Percentiles rank a stretch among this genome's conserved stretches.
These are phyloP conservation scores for Heliamphora pulchella DNA, from an alignment of 179 eudicot species.

Conservation along the genomic window DNA sequence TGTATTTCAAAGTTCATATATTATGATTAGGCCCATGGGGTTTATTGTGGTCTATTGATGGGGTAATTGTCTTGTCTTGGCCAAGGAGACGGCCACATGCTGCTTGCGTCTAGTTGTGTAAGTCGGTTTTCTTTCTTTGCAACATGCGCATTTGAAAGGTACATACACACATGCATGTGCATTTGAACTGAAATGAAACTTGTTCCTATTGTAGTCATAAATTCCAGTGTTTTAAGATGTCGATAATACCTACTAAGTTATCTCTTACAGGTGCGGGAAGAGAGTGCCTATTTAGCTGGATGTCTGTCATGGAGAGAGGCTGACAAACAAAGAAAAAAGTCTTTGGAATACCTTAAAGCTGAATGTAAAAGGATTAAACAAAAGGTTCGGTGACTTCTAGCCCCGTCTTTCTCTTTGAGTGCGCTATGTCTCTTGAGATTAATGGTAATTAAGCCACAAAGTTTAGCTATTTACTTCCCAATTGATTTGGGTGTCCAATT, in stretches of 20 bases:
- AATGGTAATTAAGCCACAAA: not conserved
- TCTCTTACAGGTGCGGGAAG: conserved; percentile 57
- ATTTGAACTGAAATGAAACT: not conserved
- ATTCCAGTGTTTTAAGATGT: not conserved
- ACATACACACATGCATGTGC: not conserved
- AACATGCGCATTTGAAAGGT: not conserved
- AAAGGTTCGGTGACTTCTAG: conserved; percentile 36
- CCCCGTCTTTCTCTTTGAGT: not conserved
- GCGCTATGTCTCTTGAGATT: not conserved
- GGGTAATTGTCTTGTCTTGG: not conserved
- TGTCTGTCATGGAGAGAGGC: conserved; percentile 32
- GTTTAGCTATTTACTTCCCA: not conserved
- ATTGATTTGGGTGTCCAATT: not conserved
- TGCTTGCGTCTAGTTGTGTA: not conserved
- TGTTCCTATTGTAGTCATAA: not conserved
- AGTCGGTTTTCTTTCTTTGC: not conserved
- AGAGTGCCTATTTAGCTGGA: conserved; percentile 63
- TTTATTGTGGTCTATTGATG: not conserved
- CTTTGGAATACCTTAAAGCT: conserved; percentile 43
- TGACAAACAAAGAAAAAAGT: conserved; percentile 32
- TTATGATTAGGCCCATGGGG: not conserved
- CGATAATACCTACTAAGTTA: not conserved
- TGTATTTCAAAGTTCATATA: not conserved
- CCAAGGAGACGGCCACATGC: not conserved
- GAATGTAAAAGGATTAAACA: conserved; percentile 47